phyloP scores from a whole-genome alignment of 2,329 filamentous ascomycete species.

The Monosporascus sp. region DNA sequence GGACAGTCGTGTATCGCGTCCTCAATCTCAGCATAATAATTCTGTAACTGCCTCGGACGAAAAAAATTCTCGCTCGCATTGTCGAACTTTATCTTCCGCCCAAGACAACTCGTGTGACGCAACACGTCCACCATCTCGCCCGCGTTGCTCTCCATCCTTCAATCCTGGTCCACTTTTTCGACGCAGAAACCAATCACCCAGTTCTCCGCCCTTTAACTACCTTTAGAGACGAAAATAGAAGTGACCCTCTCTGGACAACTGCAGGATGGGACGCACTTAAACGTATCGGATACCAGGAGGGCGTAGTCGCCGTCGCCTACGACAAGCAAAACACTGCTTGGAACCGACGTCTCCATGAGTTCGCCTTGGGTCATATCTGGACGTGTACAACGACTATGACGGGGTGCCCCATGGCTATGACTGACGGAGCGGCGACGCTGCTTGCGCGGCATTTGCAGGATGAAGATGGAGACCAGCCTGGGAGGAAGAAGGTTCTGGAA shows the following conservation, averaged over 20 bases:
- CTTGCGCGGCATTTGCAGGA: slow-evolving; percentile 23
- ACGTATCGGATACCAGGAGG: slow-evolving; percentile 8
- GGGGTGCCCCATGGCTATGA: slow-evolving; percentile 51
- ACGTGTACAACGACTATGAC: slow-evolving; percentile 26
- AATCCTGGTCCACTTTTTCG: slow-evolving; percentile 5
- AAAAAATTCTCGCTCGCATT: slow-evolving; percentile 6
- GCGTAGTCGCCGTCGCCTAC: slow-evolving; percentile 10
- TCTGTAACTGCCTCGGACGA: slow-evolving; percentile 5
- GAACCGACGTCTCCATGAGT: slow-evolving; percentile 12
- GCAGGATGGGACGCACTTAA: slow-evolving; percentile 14
- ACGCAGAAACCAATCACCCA: slow-evolving; percentile 9
- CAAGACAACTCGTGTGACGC: neutral
- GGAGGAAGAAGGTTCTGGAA: slow-evolving; percentile 26
- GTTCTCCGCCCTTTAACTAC: slow-evolving; percentile 9
- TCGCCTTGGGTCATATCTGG: slow-evolving; percentile 6
- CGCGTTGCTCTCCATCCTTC: slow-evolving; percentile 5
- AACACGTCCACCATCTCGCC: slow-evolving; percentile 6
- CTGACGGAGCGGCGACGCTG: slow-evolving; percentile 39
- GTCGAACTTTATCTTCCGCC: slow-evolving; percentile 5
- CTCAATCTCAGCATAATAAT: neutral
- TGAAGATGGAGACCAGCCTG: slow-evolving; percentile 8
- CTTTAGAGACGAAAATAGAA: slow-evolving; percentile 8
- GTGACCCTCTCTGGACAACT: slow-evolving; percentile 9
- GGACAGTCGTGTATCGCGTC: too few species aligned
- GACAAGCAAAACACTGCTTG: slow-evolving; percentile 1